Conservation (phyloP, 305 asterid genomes). For the Rubia occidens region DNA sequence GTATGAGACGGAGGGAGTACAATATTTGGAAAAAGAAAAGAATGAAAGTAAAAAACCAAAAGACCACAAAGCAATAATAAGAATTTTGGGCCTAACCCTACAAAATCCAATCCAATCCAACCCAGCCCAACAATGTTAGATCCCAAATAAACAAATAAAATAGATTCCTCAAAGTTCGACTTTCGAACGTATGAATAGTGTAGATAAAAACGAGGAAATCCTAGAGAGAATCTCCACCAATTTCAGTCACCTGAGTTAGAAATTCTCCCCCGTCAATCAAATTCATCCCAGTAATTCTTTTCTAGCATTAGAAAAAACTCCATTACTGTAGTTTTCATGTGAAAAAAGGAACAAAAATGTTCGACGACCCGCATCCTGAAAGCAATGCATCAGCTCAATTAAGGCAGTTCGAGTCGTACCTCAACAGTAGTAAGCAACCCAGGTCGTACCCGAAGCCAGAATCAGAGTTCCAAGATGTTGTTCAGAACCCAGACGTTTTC, state of each 20-base stretch:
- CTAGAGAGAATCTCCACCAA: neutral
- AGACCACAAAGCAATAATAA: no score
- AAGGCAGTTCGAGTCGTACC: slow-evolving; percentile 20
- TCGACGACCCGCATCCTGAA: slow-evolving; percentile 36
- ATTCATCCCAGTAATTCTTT: neutral
- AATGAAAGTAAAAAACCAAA: no score
- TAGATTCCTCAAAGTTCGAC: neutral
- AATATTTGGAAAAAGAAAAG: no score
- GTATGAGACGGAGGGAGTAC: no score
- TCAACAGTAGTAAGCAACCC: slow-evolving; percentile 15
- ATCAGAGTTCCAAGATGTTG: slow-evolving; percentile 62
- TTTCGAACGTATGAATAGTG: neutral
- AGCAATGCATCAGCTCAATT: neutral
- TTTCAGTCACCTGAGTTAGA: neutral
- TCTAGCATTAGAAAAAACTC: neutral
- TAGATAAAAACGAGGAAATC: neutral
- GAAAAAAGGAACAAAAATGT: slow-evolving; percentile 32
- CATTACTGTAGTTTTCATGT: neutral
- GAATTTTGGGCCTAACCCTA: neutral
- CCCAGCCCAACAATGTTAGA: neutral
- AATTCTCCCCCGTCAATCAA: neutral
- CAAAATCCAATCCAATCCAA: neutral
- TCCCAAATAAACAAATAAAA: neutral
- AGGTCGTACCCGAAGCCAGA: slow-evolving; percentile 63
- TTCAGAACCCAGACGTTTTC: slow-evolving; percentile 57